Evolutionary conservation across 306 rosid genomes (phyloP).

Genomic region (Hippophae rhamnoides): DNA sequence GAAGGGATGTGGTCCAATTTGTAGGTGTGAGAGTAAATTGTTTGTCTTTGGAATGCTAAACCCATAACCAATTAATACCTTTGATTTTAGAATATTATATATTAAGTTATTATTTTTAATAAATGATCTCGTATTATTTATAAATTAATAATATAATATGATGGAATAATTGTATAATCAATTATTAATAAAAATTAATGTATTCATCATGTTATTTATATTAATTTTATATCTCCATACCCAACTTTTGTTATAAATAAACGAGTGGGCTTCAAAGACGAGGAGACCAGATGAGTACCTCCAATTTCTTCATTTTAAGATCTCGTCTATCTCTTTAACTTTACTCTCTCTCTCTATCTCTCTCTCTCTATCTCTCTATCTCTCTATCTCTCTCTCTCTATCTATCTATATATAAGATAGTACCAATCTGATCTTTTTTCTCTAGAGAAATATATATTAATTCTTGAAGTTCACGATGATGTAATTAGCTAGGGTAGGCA

Average conservation of each 20-base stretch:
- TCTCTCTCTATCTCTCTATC: background rate
- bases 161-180: too few relatives aligned
- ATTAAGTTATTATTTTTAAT: too few relatives aligned
- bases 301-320: constrained; percentile 26
- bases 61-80: too few relatives aligned
- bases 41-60: too few relatives aligned
- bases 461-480: background rate
- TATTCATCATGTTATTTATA: too few relatives aligned
- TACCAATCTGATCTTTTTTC: background rate
- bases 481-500: background rate
- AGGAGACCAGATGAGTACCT: constrained; percentile 24
- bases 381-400: constrained; percentile 2
- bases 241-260: constrained; percentile 35
- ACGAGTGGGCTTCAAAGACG: constrained; percentile 23
- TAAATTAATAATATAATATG: too few relatives aligned
- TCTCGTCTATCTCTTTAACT: background rate
- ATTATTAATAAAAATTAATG: too few relatives aligned
- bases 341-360: background rate
- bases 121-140: too few relatives aligned
- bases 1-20: too few relatives aligned
- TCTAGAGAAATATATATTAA: background rate
- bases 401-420: background rate
- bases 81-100: too few relatives aligned
- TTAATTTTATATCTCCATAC: background rate
- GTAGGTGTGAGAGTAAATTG: too few relatives aligned